Base-by-base conservation (phyloP, 352 stramenopile species). In the Peronosclerospora sorghi region DNA sequence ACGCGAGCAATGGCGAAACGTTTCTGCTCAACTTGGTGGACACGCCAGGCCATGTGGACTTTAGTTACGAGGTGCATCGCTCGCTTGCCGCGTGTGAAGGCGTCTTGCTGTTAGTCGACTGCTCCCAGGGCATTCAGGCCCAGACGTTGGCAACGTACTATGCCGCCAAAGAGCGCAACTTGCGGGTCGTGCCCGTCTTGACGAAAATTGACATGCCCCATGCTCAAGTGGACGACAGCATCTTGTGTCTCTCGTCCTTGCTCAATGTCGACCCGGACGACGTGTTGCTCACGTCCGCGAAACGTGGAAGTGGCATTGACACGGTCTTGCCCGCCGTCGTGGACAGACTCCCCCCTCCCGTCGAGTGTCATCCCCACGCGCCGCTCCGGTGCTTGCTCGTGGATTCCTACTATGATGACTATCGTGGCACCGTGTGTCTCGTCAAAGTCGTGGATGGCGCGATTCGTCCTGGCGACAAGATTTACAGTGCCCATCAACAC, bases 171-270 rank as follows among this genome's bases (percentile, higher is more conserved):
- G 95, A 98, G 52, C 94, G 96, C 53, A 73, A 97, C 45, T 72
- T 99, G 9, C 85, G 96, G 37, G 77, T 99, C 27, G 80, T 99
- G 13, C 86, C 96, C 0, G 90, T 98, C 18, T 64, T 98, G 41
- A 99, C 96, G 8, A 99, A 99, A 63, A 94, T 98, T 55, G 96
- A 99, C 74, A 84, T 99, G 54, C 86, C 92, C 0, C 89, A 97
- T 27, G 94, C 94, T 4, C 87, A 99, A 57, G 86, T 95, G 2
- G 95, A 92, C 24, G 79, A 92, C 46, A 65, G 62, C 17, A 89
- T 89, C 41, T 49, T 92, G 43, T 87, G 73, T 45, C 45, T 92
- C 2, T 89, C 74, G 27, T 76, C 67, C 20, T 51, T 89, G 21
- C 47, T 92, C 19, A 74, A 94, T 40, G 78, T 97, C 20, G 92